These are phyloP conservation scores for Blastocystis sp. DNA, from an alignment of 352 stramenopile genomes.

Conservation along the genomic window DNA sequence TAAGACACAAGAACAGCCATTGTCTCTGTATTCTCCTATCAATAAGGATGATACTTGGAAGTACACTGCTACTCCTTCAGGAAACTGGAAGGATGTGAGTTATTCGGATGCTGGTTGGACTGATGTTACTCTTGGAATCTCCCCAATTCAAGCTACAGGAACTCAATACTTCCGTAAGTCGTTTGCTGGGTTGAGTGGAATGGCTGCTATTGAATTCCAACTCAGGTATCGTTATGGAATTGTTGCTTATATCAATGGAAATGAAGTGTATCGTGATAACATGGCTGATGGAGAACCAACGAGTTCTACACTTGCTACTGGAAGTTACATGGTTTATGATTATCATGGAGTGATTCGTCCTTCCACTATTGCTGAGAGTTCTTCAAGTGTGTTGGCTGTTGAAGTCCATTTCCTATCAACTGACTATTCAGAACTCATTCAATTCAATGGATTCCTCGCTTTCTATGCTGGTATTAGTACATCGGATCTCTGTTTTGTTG, in stretches of 20 bases:
- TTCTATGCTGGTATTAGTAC: background rate
- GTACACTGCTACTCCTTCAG: background rate
- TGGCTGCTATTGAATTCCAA: slow-evolving; percentile 17
- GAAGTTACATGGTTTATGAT: background rate
- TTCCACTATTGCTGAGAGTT: too few species aligned
- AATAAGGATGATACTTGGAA: slow-evolving; percentile 8
- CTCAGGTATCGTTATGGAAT: background rate
- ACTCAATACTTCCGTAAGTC: slow-evolving; percentile 48
- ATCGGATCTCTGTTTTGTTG: background rate
- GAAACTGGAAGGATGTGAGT: background rate
- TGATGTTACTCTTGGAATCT: background rate
- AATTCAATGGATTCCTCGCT: background rate
- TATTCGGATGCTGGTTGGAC: slow-evolving; percentile 27
- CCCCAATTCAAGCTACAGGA: background rate
- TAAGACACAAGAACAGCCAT: background rate
- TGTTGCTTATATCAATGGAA: too few species aligned
- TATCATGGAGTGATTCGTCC: too few species aligned
- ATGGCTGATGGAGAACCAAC: background rate
- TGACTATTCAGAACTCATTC: background rate
- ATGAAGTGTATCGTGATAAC: background rate
- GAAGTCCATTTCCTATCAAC: too few species aligned
- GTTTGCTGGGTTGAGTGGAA: background rate
- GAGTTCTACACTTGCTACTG: background rate
- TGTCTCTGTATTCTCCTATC: slow-evolving; percentile 29
- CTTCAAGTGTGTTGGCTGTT: too few species aligned